Base-by-base conservation (phyloP, 495 filamentous ascomycete genomes). In the Haplographium delicatum region DNA sequence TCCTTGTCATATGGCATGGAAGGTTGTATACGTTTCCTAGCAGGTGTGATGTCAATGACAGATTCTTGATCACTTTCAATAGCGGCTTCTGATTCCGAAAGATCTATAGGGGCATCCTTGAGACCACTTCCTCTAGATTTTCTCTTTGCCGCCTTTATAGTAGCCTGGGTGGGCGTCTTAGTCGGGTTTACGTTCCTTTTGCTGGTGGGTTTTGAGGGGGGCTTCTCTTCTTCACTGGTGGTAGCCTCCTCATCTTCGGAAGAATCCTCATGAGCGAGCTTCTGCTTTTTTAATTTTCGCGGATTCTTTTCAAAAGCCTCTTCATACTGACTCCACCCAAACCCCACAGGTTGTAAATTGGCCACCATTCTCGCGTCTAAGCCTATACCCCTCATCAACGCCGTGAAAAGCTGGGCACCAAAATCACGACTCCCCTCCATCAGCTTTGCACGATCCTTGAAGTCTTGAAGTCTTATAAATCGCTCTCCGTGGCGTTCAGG, bases 271-370 rank as follows among this genome's bases (percentile, higher is more conserved):
- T n/a, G n/a, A n/a, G n/a, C n/a, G 40, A 47, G 28, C 19, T 52
- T 38, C 13, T 7, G 15, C 42, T 43, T 53, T 44, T 47, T 53
- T 19, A 47, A 45, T 23, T 57, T 54, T 10, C 53, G 66, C 50
- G 52, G 46, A 34, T 63, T 62, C 58, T 68, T 53, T 50, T 62
- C 51, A 43, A 54, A 49, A 54, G 78, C 79, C 60, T 89, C 84
- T 65, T 98, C 93, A 15, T 74, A 69, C 61, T 91, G 91, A 43
- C 83, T 91, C 81, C 88, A 96, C 1, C 90, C 90, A 65, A 96
- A 95, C 2, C 94, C 93, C 0, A 89, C 63, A 13, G 93, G 85
- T 54, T 97, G 93, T 9, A 99, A 66, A 64, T 78, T 96, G 11
- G 83, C 82, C 8, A 96, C 82, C 58, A 97, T 69, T 33, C 89